These are phyloP conservation scores for Alternaria panax DNA, from an alignment of 2,329 filamentous ascomycete species.

Conservation along the genomic window DNA sequence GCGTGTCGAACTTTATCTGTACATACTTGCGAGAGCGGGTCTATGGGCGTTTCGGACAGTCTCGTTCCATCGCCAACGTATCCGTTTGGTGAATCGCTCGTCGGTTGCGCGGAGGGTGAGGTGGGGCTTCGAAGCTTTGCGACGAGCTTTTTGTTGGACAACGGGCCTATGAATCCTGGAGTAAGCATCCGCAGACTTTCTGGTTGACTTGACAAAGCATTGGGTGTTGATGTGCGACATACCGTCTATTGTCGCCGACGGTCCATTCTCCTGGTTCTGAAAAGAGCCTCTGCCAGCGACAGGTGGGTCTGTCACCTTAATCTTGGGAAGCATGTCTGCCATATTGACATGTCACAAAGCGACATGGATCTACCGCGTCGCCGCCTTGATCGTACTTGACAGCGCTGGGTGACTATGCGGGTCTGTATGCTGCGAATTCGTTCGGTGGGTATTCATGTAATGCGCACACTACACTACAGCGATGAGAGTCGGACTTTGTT, in stretches of 20 bases:
- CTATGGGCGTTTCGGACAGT: conserved; percentile 59
- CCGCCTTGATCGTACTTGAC: background rate
- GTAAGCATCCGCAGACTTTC: conserved; percentile 24
- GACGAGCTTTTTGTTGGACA: conserved; percentile 38
- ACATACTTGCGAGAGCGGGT: conserved; percentile 72
- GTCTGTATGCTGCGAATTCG: background rate
- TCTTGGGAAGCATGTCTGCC: conserved; percentile 52
- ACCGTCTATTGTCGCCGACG: conserved; percentile 37
- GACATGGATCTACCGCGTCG: conserved; percentile 23
- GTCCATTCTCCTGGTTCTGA: conserved; percentile 36
- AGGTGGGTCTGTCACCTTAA: conserved; percentile 55
- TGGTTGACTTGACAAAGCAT: background rate
- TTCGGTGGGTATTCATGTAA: background rate
- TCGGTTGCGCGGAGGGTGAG: conserved; percentile 22
- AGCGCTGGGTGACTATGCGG: background rate
- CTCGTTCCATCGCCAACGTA: conserved; percentile 21
- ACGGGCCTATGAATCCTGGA: conserved; percentile 23
- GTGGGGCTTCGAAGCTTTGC: conserved; percentile 38
- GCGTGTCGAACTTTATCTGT: conserved; percentile 12
- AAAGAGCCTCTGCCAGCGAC: conserved; percentile 41
- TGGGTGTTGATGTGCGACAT: conserved; percentile 15
- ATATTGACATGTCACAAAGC: conserved; percentile 32
- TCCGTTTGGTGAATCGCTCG: conserved; percentile 32
- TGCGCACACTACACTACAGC: background rate
- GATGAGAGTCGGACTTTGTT: conserved; percentile 5